Conservation (phyloP, 139 green algal species). For the Parachlorella kessleri region DNA sequence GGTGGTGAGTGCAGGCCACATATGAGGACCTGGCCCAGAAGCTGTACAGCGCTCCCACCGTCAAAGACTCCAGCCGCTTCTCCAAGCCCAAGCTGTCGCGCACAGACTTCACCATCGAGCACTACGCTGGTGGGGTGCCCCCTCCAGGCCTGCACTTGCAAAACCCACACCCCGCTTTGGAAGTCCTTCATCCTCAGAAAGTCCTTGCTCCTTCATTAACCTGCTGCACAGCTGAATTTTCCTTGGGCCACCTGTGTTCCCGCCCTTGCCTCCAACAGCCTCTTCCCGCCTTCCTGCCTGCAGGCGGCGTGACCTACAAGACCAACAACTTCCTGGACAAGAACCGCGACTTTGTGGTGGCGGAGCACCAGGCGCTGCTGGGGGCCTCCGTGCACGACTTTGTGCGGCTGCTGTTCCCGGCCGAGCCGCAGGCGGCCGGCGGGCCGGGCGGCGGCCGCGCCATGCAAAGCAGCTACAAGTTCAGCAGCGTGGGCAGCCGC, state of each 20-base stretch:
- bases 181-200: no score
- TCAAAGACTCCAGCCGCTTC: conserved; percentile 79
- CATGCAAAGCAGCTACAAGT: conserved; percentile 75
- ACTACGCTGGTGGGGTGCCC: conserved; percentile 85
- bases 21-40: conserved; percentile 83
- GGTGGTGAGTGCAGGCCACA: conserved; percentile 77
- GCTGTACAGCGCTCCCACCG: conserved; percentile 70
- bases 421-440: conserved; percentile 28
- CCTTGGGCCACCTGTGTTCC: no score
- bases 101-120: conserved; percentile 92
- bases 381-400: conserved; percentile 60
- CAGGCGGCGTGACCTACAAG: conserved; percentile 76
- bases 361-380: conserved; percentile 95
- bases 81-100: conserved; percentile 83
- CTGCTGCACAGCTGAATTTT: not conserved
- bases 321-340: conserved; percentile 79
- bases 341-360: conserved; percentile 96
- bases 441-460: not conserved
- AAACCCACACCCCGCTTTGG: no score
- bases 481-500: conserved; percentile 83
- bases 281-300: not conserved
- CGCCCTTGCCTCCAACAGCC: no score
- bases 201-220: no score
- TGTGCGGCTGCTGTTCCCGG: conserved; percentile 70
- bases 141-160: not conserved